A percentile compares a stretch with the other conserved stretches of the same genome.
Evolutionary conservation across 2,329 filamentous ascomycete genomes (phyloP).

Genomic region (Orbilia quercus): DNA sequence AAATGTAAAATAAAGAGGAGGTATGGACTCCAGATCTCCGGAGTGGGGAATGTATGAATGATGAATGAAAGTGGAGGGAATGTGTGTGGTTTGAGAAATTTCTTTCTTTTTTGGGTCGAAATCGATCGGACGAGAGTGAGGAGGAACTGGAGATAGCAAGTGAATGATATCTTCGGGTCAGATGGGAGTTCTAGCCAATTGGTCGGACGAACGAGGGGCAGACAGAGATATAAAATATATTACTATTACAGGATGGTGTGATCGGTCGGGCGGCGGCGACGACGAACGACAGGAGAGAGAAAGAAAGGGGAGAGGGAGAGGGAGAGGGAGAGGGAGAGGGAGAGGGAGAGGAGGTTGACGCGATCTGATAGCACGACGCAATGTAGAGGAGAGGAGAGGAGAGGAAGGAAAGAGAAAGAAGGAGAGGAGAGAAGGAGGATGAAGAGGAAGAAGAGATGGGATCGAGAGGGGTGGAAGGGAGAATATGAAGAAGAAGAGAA

Average conservation of each 20-base stretch:
- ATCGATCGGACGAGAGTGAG: constrained; percentile 34
- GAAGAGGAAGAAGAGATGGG: constrained; percentile 58
- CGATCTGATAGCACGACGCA: constrained; percentile 55
- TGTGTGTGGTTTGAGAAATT: neutral
- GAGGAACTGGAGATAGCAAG: constrained; percentile 24
- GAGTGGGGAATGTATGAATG: constrained; percentile 16
- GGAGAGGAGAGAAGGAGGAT: constrained; percentile 56
- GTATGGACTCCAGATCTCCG: constrained; percentile 15
- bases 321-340: constrained; percentile 55
- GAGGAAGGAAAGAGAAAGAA: constrained; percentile 58
- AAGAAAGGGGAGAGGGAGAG: neutral
- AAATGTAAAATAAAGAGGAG: constrained; percentile 43
- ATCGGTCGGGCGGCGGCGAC: too few species aligned
- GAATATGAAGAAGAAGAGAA: constrained; percentile 61
- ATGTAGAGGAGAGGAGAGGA: constrained; percentile 40
- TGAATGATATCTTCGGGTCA: constrained; percentile 35
- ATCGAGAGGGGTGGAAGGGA: constrained; percentile 57
- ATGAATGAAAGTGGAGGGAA: constrained; percentile 26
- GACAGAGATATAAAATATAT: too few species aligned
- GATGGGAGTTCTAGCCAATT: constrained; percentile 47
- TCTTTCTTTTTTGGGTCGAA: constrained; percentile 15
- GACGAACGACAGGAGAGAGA: neutral
- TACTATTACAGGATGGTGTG: too few species aligned
- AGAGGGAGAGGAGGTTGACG: constrained; percentile 51
- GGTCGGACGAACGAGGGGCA: too few species aligned